Evolutionary conservation across 1,284 basidiomycete species (phyloP).

Genomic region (Sporisorium reilianum): DNA sequence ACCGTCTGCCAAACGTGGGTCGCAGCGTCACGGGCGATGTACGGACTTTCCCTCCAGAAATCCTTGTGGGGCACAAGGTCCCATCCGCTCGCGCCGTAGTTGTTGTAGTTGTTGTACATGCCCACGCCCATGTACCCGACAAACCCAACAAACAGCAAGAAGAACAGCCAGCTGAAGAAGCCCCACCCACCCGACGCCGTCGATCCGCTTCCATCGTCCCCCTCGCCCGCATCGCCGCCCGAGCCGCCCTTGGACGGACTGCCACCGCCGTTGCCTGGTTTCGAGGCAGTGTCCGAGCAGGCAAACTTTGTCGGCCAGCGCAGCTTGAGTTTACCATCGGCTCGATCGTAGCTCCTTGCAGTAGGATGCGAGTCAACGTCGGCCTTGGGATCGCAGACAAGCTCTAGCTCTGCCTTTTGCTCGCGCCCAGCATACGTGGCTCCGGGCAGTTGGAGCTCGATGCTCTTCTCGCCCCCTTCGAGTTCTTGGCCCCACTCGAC

Average conservation of each 20-base stretch:
- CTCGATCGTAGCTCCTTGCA: conserved; percentile 41
- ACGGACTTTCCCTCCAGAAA: conserved; percentile 62
- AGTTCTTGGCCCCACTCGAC: conserved; percentile 44
- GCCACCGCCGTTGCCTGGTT: conserved; percentile 26
- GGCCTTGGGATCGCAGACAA: conserved; percentile 51
- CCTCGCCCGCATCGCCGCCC: conserved; percentile 11
- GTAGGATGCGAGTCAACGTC: conserved; percentile 40
- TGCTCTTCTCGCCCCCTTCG: conserved; percentile 49
- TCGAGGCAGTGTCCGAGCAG: conserved; percentile 31
- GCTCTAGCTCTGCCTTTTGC: conserved; percentile 49
- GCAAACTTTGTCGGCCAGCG: conserved; percentile 53
- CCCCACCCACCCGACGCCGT: conserved; percentile 35
- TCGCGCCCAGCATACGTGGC: conserved; percentile 38
- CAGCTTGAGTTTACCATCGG: conserved; percentile 44
- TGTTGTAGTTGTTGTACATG: conserved; percentile 62
- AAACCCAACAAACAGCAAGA: conserved; percentile 34
- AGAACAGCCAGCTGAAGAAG: conserved; percentile 54
- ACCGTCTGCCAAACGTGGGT: conserved; percentile 46
- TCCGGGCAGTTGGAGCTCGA: conserved; percentile 43
- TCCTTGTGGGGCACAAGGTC: conserved; percentile 62
- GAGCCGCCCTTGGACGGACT: conserved; percentile 29
- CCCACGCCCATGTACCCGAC: conserved; percentile 52
- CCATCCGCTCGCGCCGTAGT: conserved; percentile 64
- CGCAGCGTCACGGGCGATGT: conserved; percentile 48
- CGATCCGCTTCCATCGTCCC: conserved; percentile 12